Conservation (phyloP, 345 rosid genomes). For the Hypericum perforatum region DNA sequence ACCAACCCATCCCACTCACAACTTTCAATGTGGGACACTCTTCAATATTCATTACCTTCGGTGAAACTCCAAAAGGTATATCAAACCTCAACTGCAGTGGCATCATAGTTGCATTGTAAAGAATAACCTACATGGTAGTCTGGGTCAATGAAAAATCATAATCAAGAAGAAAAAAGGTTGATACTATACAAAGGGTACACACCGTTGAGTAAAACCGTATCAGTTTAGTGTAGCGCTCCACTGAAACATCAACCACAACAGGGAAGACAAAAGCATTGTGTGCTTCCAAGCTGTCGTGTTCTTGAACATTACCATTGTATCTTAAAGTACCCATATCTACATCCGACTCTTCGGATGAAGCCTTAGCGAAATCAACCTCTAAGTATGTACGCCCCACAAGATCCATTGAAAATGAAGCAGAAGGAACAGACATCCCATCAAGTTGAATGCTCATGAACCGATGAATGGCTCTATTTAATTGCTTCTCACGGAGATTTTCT, state of each 20-base stretch:
- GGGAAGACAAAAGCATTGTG: conserved; percentile 64
- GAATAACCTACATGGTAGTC: conserved; percentile 51
- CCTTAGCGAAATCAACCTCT: conserved; percentile 80
- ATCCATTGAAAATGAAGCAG: conserved; percentile 83
- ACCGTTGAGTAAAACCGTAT: conserved; percentile 84
- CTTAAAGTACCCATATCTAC: conserved; percentile 21
- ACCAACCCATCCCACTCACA: no score
- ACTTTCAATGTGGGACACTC: no score
- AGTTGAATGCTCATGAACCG: conserved; percentile 68
- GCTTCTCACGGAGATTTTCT: conserved; percentile 53
- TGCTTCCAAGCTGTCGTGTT: conserved; percentile 20
- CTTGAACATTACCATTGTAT: conserved; percentile 19
- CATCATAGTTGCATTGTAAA: conserved; percentile 62
- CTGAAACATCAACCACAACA: conserved; percentile 84
- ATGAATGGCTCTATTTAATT: conserved; percentile 51
- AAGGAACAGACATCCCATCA: conserved; percentile 67
- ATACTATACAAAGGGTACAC: conserved; percentile 18
- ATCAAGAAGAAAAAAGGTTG: conserved; percentile 12
- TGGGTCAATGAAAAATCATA: conserved; percentile 14
- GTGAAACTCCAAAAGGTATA: conserved; percentile 87
- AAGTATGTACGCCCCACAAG: conserved; percentile 73
- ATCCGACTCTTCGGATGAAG: conserved; percentile 20
- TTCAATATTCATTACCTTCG: no score
- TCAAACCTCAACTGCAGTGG: conserved; percentile 89
- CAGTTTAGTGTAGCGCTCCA: conserved; percentile 75